Evolutionary conservation across 306 rosid species (phyloP).

Genomic region (Malus orientalis): DNA sequence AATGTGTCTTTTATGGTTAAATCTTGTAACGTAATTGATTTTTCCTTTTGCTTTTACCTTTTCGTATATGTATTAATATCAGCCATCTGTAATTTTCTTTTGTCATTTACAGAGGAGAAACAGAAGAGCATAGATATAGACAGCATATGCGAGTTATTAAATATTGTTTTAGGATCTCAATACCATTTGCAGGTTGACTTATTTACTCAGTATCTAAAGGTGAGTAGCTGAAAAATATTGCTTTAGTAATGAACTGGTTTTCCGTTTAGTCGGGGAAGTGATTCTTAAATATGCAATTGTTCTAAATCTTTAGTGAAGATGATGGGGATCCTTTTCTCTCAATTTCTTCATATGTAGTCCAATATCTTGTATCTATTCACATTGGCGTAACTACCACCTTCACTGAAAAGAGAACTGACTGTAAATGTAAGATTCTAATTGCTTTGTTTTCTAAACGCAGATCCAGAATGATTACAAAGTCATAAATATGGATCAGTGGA

Average conservation of each 20-base stretch:
- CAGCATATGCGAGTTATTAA: conserved; percentile 81
- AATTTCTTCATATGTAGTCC: neutral
- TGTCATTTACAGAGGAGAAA: conserved; percentile 72
- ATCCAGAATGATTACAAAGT: conserved; percentile 90
- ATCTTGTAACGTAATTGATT: neutral
- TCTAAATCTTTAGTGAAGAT: neutral
- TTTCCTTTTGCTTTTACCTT: conserved; percentile 3
- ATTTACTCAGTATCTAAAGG: conserved; percentile 86
- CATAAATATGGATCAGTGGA: conserved; percentile 95
- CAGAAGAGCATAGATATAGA: conserved; percentile 98
- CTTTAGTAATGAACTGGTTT: neutral
- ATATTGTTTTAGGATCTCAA: conserved; percentile 75
- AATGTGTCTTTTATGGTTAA: neutral
- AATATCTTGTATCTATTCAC: neutral
- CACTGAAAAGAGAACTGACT: neutral
- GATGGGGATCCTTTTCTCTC: neutral
- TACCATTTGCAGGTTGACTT: conserved; percentile 62
- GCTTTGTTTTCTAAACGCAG: conserved; percentile 38
- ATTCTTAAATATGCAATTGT: neutral
- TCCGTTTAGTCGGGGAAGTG: neutral
- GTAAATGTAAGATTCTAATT: conserved; percentile 1
- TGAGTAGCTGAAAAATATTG: conserved; percentile 19
- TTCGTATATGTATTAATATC: neutral
- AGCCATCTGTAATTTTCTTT: conserved; percentile 13
- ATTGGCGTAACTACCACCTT: neutral